Base-by-base conservation (phyloP, 1,139 yeast species). In the Hyphopichia buzzinii region DNA sequence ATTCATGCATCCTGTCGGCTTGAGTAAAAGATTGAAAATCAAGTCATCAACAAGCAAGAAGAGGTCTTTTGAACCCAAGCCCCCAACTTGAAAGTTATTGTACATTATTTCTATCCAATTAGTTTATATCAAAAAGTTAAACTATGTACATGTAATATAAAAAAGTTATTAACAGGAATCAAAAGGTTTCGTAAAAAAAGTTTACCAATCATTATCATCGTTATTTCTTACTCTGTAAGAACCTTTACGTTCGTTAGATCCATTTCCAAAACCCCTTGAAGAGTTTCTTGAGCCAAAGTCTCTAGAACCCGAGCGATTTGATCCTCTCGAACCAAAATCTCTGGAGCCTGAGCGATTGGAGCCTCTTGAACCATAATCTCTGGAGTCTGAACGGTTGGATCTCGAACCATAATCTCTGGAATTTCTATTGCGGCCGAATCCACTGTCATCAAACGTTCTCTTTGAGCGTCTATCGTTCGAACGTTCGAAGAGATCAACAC, bases 391-490 rank as follows among this genome's bases (percentile, higher is more conserved):
- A 19, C 23, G 23, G 23, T 6, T 7, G 8, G 23, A 19, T 6
- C 23, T 10, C 23, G 23, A 19, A 7, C 23, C 10, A 10, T 7
- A 19, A 10, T 10, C 28, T 17, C 31, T 30, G 15, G 26, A 32
- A 17, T 33, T 28, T 33, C 29, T 33, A 36, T 30, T 35, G 26
- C 24, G 31, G 17, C 17, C 28, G 17, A 21, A 35, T 11, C 34
- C 25, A 16, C 17, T 29, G 19, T 30, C 37, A 38, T 33, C 30
- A 23, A 40, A 42, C 11, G 39, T 41, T 30, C 48, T 41, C 39
- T 49, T 50, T 8, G 48, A 37, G 23, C 41, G 33, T 26, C 53
- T 44, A 31, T 42, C 43, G 34, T 49, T 49, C 8, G 39, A 33
- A 24, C 37, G n/a, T 12, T 17, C 33, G 33, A 36, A 39, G 11